Evolutionary conservation across 352 stramenopile genomes (phyloP).

Genomic region (Hyaloperonospora arabidopsidis): DNA sequence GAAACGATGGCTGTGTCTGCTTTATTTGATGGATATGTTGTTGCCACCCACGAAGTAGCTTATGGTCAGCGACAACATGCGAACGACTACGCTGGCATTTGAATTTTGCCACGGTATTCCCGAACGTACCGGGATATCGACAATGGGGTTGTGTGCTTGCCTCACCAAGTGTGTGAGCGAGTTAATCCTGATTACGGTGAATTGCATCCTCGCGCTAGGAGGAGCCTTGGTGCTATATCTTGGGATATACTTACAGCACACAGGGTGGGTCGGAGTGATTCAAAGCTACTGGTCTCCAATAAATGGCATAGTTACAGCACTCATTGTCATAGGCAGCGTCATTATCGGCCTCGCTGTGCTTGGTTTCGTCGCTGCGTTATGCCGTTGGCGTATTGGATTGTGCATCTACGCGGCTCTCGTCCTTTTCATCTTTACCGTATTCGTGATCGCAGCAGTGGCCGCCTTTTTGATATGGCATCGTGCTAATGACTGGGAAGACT

Average conservation of each 20-base stretch:
- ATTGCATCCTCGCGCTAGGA: slow-evolving; percentile 48
- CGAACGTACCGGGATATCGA: slow-evolving; percentile 6
- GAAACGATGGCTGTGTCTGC: neutral
- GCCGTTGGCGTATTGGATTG: slow-evolving; percentile 48
- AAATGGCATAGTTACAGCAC: slow-evolving; percentile 34
- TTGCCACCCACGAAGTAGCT: slow-evolving; percentile 10
- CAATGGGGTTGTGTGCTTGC: no score
- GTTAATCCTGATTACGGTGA: slow-evolving; percentile 50
- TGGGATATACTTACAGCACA: slow-evolving; percentile 34
- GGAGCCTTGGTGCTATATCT: slow-evolving; percentile 50
- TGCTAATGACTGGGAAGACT: slow-evolving; percentile 39
- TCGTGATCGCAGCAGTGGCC: slow-evolving; percentile 38
- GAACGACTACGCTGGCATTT: no score
- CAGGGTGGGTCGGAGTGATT: slow-evolving; percentile 57
- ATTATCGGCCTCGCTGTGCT: slow-evolving; percentile 55
- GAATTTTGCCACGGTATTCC: no score
- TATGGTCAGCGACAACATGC: slow-evolving; percentile 2
- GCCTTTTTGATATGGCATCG: slow-evolving; percentile 39
- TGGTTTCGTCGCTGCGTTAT: slow-evolving; percentile 48
- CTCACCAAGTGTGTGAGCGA: no score
- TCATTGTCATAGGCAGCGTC: slow-evolving; percentile 44
- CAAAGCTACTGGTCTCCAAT: slow-evolving; percentile 45
- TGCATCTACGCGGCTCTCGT: slow-evolving; percentile 50
- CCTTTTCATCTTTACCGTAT: slow-evolving; percentile 44
- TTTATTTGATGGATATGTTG: slow-evolving; percentile 12